Base-by-base conservation (phyloP, 257 asterid genomes). In the Nicotiana undulata region DNA sequence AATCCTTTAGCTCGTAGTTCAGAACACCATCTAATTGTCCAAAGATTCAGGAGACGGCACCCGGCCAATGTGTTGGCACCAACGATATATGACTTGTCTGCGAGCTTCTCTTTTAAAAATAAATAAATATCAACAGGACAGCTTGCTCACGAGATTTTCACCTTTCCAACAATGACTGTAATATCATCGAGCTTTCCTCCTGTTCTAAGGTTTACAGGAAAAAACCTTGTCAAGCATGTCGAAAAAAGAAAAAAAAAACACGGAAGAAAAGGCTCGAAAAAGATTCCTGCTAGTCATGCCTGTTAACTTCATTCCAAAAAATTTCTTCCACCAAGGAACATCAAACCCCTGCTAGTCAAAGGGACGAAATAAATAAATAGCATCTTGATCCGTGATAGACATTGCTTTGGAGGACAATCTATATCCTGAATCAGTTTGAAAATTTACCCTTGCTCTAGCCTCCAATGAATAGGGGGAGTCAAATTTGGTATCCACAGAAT, bases 101-200 rank as follows among this genome's bases (percentile, higher is more conserved):
- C 11, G 31, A 37, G 31, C 31, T 60, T 67, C 3, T 5, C 1
- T 17, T 37, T 40, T 67, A 40, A 8, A 40, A 40, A 40, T 34
- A 40, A 40, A 40, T 40, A 2, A 68, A 20, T 34, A 20, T 68
- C 31, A 0, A 31, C n/a, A 70, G 22, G 34, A 13, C 6, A 70
- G 32, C 77, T 70, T 70, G 13, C 12, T 72, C 78, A 72, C 24
- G 5, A 83, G 83, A 85, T 83, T 82, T 84, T 87, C 65, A 91
- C 98, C 56, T 74, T 88, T 29, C 88, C 97, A 83, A 93, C 90
- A 11, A 93, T 85, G 26, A 93, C 96, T 58, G 96, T 92, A 56
- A 93, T 85, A 80, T 93, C 98, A 76, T 93, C 97, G 40, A 90
- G 94, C 89, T 92, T 93, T 72, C 97, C 97, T 61, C 98, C 98